Evolutionary conservation across 2,329 filamentous ascomycete genomes (phyloP).

Genomic region (Cladophialophora exuberans): DNA sequence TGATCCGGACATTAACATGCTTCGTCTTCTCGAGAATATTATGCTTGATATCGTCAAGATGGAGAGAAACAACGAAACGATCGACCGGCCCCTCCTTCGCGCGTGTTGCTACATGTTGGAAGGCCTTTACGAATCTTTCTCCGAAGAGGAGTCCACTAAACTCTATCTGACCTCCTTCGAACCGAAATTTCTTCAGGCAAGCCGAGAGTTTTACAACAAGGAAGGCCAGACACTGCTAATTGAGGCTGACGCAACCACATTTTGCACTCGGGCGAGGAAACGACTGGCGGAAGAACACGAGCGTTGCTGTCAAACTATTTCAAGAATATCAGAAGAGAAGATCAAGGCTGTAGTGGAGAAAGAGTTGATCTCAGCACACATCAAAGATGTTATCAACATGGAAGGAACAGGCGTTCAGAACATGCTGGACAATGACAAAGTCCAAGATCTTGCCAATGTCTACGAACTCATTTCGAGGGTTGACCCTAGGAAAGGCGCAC

Average conservation of each 20-base stretch:
- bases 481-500: conserved; percentile 70
- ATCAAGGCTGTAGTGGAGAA: conserved; percentile 78
- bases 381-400: conserved; percentile 80
- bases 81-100: conserved; percentile 80
- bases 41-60: conserved; percentile 89
- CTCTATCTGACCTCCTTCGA: conserved; percentile 86
- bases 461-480: conserved; percentile 79
- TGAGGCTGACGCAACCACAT: conserved; percentile 78
- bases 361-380: conserved; percentile 75
- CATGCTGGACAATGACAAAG: conserved; percentile 89
- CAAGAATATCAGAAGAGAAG: conserved; percentile 70
- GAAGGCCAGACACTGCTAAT: conserved; percentile 77
- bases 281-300: conserved; percentile 80
- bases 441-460: conserved; percentile 76
- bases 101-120: conserved; percentile 89
- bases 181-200: conserved; percentile 71
- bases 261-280: conserved; percentile 74
- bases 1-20: conserved; percentile 56
- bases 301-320: conserved; percentile 80
- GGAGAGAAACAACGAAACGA: conserved; percentile 86
- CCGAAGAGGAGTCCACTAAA: conserved; percentile 76
- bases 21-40: conserved; percentile 76
- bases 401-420: conserved; percentile 80
- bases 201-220: conserved; percentile 70
- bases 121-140: conserved; percentile 77